phyloP scores from a whole-genome alignment of 176 grass and related monocot species.

The Paspalum notatum region DNA sequence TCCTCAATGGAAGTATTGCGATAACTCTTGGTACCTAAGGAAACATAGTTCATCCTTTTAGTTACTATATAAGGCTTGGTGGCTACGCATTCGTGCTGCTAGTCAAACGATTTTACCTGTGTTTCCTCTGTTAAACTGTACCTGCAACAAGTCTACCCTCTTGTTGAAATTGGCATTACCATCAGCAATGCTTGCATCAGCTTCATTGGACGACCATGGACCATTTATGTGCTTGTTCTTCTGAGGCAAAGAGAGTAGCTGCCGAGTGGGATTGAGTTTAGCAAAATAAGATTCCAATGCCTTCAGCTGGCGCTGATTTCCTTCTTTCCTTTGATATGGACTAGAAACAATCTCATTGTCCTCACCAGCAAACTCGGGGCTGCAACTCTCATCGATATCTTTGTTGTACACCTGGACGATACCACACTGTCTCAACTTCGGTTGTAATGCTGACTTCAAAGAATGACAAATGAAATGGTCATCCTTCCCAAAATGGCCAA shows the following conservation, averaged over 20 bases:
- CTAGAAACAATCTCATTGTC: slow-evolving; percentile 11
- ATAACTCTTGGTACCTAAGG: slow-evolving; percentile 37
- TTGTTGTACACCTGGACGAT: slow-evolving; percentile 35
- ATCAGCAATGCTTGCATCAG: slow-evolving; percentile 22
- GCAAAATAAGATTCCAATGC: slow-evolving; percentile 55
- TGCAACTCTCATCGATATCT: slow-evolving; percentile 25
- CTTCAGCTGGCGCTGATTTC: slow-evolving; percentile 47
- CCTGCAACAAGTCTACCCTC: slow-evolving; percentile 27
- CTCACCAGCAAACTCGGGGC: slow-evolving; percentile 11
- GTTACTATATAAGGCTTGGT: not conserved
- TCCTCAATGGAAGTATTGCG: slow-evolving; percentile 7
- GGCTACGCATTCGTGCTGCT: not conserved
- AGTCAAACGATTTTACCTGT: slow-evolving; percentile 38
- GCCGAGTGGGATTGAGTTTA: slow-evolving; percentile 32
- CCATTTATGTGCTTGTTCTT: not conserved
- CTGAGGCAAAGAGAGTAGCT: slow-evolving; percentile 21
- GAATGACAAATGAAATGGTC: not conserved
- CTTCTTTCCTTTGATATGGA: slow-evolving; percentile 16
- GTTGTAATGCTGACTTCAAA: slow-evolving; percentile 14
- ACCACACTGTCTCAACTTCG: slow-evolving; percentile 11
- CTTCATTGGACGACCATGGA: slow-evolving; percentile 3
- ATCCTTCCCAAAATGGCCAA: not conserved
- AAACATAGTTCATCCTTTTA: not conserved
- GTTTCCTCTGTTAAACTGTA: slow-evolving; percentile 39
- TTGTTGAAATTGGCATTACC: slow-evolving; percentile 26